A percentile compares a stretch with the other conserved stretches of the same genome.
Evolutionary conservation across 768 basidiomycete species (phyloP).

Genomic region (Lanmaoa pseudosensibilis): DNA sequence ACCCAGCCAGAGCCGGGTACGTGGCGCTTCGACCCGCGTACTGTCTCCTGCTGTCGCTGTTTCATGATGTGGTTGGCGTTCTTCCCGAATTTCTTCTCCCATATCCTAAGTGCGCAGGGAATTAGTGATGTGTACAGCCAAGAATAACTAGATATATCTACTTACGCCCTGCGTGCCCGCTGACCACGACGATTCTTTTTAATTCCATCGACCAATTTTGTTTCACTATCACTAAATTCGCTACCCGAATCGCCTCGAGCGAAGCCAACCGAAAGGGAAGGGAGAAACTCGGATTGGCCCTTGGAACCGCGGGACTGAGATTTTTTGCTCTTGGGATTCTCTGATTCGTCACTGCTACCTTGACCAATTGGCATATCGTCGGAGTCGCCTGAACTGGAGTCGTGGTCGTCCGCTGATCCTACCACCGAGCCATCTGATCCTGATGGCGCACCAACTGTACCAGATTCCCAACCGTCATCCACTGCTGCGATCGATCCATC

Average conservation of each 20-base stretch:
- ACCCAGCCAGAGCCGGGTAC: conserved; percentile 7
- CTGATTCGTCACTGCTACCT: conserved; percentile 27
- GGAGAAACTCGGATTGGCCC: conserved; percentile 69
- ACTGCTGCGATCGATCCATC: conserved; percentile 5
- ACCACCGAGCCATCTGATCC: conserved; percentile 36
- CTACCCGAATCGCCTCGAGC: conserved; percentile 75
- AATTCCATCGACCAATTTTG: conserved; percentile 47
- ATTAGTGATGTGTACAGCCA: background rate
- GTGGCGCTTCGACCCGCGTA: conserved; percentile 14
- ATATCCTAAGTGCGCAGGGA: conserved; percentile 59
- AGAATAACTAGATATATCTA: conserved; percentile 22
- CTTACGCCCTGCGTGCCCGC: conserved; percentile 91
- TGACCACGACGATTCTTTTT: conserved; percentile 93
- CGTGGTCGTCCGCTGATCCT: conserved; percentile 36
- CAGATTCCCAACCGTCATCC: conserved; percentile 44
- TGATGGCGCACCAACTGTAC: conserved; percentile 35
- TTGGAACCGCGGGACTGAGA: conserved; percentile 24
- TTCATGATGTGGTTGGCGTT: conserved; percentile 91
- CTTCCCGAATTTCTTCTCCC: conserved; percentile 95
- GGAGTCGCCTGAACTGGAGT: conserved; percentile 19
- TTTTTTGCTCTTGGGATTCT: conserved; percentile 10
- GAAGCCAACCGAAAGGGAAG: conserved; percentile 86
- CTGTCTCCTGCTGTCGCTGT: conserved; percentile 31
- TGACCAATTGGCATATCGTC: conserved; percentile 33
- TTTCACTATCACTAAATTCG: conserved; percentile 71